These are phyloP conservation scores for Pyrenophora seminiperda DNA, from an alignment of 2,329 filamentous ascomycete species.

Conservation along the genomic window DNA sequence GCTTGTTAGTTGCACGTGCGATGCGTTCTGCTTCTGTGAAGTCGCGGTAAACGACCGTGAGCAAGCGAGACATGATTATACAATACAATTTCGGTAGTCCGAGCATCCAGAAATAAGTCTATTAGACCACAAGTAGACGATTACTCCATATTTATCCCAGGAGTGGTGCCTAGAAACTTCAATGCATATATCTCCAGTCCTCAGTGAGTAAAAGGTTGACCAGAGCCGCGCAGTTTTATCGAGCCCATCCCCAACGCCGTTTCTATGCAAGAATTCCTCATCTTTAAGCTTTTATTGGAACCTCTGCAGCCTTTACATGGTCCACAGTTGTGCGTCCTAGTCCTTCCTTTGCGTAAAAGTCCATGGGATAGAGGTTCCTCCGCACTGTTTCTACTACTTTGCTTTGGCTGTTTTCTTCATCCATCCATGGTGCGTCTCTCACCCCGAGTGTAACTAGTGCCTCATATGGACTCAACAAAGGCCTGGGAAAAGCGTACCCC, in stretches of 20 bases:
- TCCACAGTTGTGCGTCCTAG: conserved; percentile 72
- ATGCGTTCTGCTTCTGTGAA: background rate
- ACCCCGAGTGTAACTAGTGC: conserved; percentile 86
- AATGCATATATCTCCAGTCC: too few species aligned
- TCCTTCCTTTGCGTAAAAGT: conserved; percentile 94
- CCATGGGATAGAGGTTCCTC: conserved; percentile 86
- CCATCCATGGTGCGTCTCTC: conserved; percentile 70
- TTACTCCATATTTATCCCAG: too few species aligned
- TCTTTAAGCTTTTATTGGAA: conserved; percentile 8
- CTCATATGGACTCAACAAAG: conserved; percentile 91
- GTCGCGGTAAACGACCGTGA: background rate
- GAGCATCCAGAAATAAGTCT: too few species aligned
- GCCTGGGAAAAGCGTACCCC: conserved; percentile 93
- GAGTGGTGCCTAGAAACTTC: too few species aligned
- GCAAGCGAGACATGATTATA: background rate
- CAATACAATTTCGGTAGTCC: too few species aligned
- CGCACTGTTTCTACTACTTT: conserved; percentile 49
- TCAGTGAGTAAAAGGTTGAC: too few species aligned
- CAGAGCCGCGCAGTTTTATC: too few species aligned
- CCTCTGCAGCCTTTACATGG: conserved; percentile 34
- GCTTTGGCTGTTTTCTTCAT: conserved; percentile 47
- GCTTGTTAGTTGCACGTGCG: background rate
- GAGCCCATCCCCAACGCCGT: background rate
- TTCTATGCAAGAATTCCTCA: background rate
- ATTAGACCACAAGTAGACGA: too few species aligned